Conservation (phyloP, 345 rosid species). For the Limnanthes douglasii region DNA sequence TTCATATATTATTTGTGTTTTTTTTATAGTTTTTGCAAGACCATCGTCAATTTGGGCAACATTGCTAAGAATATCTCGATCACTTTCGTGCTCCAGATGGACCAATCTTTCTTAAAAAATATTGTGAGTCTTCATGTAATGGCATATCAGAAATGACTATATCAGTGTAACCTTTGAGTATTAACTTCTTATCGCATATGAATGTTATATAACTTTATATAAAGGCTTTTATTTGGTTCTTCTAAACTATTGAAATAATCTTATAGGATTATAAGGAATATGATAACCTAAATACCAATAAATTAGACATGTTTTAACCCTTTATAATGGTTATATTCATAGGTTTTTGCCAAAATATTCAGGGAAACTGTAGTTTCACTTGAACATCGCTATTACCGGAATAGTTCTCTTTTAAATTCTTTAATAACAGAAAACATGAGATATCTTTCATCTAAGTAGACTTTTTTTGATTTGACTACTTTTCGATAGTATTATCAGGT, state of each 20-base stretch:
- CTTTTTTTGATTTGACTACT: slow-evolving; percentile 76
- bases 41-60: slow-evolving; percentile 47
- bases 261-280: no score
- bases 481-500: slow-evolving; percentile 82
- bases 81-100: slow-evolving; percentile 53
- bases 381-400: slow-evolving; percentile 95
- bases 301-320: no score
- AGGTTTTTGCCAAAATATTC: slow-evolving; percentile 93
- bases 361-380: slow-evolving; percentile 91
- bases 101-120: slow-evolving; percentile 62
- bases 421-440: slow-evolving; percentile 53
- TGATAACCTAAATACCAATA: no score
- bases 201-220: no score
- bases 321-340: no score
- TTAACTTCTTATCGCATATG: no score
- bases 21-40: slow-evolving; percentile 34
- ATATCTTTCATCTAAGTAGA: slow-evolving; percentile 84
- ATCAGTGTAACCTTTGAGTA: slow-evolving; percentile 32
- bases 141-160: slow-evolving; percentile 80
- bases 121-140: slow-evolving; percentile 67
- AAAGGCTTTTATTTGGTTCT: no score
- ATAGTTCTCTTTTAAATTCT: slow-evolving; percentile 67
- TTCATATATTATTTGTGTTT: neutral
- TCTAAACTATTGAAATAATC: no score
- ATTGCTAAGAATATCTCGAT: slow-evolving; percentile 72